These are phyloP conservation scores for Aspergillus conjunctus DNA, from an alignment of 495 filamentous ascomycete species.

Conservation along the genomic window DNA sequence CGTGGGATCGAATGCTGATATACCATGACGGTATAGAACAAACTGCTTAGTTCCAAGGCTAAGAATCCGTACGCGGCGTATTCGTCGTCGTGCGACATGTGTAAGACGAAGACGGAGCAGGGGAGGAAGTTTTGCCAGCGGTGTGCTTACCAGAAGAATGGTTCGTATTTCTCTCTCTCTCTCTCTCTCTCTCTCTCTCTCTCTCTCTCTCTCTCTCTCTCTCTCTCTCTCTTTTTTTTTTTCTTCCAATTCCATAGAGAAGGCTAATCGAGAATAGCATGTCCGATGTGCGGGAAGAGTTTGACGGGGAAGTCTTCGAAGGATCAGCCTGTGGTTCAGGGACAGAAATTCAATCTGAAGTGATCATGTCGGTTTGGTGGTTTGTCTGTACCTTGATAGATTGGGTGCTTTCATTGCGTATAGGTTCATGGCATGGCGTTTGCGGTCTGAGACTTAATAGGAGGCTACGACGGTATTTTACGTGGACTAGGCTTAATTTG, in stretches of 20 bases:
- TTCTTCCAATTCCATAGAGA: neutral
- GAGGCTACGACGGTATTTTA: neutral
- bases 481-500: neutral
- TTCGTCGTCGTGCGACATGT: constrained; percentile 59
- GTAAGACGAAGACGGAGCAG: constrained; percentile 66
- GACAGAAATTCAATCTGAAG: constrained; percentile 67
- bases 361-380: constrained; percentile 35
- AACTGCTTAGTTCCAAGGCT: constrained; percentile 66
- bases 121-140: constrained; percentile 64
- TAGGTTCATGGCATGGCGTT: neutral
- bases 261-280: constrained; percentile 46
- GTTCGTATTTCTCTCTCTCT: constrained; percentile 37
- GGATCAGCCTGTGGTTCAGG: constrained; percentile 57
- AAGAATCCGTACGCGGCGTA: constrained; percentile 73
- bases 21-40: constrained; percentile 50
- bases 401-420: neutral
- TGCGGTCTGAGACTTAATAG: constrained; percentile 28
- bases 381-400: constrained; percentile 2
- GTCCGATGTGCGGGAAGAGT: constrained; percentile 67
- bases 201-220: neutral
- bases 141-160: constrained; percentile 67
- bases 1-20: constrained; percentile 16
- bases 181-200: neutral
- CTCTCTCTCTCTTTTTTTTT: neutral
- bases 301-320: constrained; percentile 49